A percentile compares a stretch with the other conserved stretches of the same genome.
These are phyloP conservation scores for Psilocybe cyanescens DNA, from an alignment of 768 basidiomycete genomes.

Conservation along the genomic window DNA sequence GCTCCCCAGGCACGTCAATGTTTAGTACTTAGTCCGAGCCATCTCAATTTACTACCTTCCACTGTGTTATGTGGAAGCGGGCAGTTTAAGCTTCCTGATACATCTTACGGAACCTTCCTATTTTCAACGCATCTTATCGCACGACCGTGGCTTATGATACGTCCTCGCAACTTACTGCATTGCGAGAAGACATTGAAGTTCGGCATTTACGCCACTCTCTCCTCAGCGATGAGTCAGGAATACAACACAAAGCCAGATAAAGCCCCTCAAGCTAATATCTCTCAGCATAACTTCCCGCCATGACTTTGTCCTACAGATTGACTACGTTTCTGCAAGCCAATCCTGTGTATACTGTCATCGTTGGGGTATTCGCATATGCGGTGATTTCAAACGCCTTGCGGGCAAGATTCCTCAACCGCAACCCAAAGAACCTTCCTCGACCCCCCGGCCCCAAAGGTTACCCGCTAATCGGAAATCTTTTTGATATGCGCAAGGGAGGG, in stretches of 20 bases:
- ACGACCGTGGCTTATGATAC: neutral
- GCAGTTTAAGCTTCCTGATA: too few species aligned
- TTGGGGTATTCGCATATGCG: neutral
- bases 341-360: neutral
- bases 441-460: slow-evolving; percentile 36
- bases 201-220: too few species aligned
- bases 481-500: slow-evolving; percentile 26
- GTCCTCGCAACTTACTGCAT: neutral
- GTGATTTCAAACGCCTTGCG: neutral
- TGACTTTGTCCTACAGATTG: neutral
- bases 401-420: neutral
- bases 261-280: too few species aligned
- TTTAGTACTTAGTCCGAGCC: too few species aligned
- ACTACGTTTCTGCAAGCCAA: neutral
- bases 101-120: too few species aligned
- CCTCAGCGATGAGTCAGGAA: too few species aligned
- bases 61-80: too few species aligned
- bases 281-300: neutral
- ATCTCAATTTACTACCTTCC: too few species aligned
- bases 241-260: too few species aligned
- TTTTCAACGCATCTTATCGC: neutral
- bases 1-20: too few species aligned
- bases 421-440: slow-evolving; percentile 19
- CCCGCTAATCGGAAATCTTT: slow-evolving; percentile 32
- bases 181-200: too few species aligned